These are phyloP conservation scores for Xylariaceae sp. DNA, from an alignment of 2,329 filamentous ascomycete genomes.

Conservation along the genomic window DNA sequence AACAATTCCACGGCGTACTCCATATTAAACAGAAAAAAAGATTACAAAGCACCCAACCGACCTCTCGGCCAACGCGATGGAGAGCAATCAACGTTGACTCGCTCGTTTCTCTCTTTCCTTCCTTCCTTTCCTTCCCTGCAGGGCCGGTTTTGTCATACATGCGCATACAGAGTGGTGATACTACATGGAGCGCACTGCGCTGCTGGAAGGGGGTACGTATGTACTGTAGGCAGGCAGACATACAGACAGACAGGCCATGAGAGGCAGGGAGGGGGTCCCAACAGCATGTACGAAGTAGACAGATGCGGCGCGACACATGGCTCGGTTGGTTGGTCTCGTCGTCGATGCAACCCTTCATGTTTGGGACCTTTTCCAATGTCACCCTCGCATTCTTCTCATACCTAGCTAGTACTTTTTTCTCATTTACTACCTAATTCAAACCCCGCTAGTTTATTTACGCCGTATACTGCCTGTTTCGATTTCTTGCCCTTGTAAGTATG, in stretches of 20 bases:
- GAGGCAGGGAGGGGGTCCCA: neutral
- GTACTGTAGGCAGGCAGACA: neutral
- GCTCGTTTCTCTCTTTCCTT: neutral
- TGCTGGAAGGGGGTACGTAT: neutral
- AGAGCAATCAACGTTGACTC: too few species aligned
- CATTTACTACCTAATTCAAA: neutral
- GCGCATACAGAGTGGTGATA: neutral
- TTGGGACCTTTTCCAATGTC: conserved; percentile 18
- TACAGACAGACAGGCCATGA: neutral
- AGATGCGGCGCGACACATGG: conserved; percentile 17
- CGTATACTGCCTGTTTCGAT: neutral
- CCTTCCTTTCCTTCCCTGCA: neutral
- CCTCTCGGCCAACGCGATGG: neutral
- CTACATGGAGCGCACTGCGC: neutral
- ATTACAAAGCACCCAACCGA: neutral
- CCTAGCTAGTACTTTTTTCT: neutral
- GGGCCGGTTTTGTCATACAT: neutral
- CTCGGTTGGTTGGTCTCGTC: conserved; percentile 7
- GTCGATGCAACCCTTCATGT: conserved; percentile 11
- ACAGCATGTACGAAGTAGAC: neutral
- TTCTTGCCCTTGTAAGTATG: too few species aligned
- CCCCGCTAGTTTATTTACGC: neutral
- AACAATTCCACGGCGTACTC: too few species aligned
- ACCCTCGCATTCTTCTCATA: conserved; percentile 5
- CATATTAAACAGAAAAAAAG: too few species aligned